phyloP scores from a whole-genome alignment of 2,329 filamentous ascomycete genomes.

The Fusarium luffae region DNA sequence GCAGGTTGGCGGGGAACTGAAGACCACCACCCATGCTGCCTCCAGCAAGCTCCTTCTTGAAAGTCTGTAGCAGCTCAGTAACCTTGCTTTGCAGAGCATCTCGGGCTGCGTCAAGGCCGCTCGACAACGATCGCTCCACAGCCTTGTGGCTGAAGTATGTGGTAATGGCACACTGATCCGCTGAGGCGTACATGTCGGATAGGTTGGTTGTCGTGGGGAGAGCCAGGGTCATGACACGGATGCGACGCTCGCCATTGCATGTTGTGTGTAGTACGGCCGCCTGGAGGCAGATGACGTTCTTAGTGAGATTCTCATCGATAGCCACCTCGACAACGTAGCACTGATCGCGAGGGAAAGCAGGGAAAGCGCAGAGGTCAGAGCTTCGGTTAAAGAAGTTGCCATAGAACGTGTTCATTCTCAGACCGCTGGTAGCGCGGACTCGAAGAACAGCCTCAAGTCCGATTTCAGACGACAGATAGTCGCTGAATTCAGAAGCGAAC shows the following conservation, averaged over 20 bases:
- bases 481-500: constrained; percentile 95
- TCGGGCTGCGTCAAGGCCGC: constrained; percentile 87
- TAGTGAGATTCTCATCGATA: constrained; percentile 93
- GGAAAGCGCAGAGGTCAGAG: constrained; percentile 97
- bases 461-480: constrained; percentile 96
- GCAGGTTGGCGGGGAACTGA: constrained; percentile 92
- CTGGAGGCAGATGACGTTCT: constrained; percentile 92
- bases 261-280: constrained; percentile 96
- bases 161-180: constrained; percentile 92
- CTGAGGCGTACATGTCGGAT: constrained; percentile 92
- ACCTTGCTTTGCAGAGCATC: constrained; percentile 93
- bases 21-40: constrained; percentile 95
- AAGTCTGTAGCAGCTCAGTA: constrained; percentile 91
- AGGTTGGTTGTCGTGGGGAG: constrained; percentile 92
- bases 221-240: constrained; percentile 91
- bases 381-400: constrained; percentile 99
- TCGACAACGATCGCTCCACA: constrained; percentile 87
- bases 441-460: constrained; percentile 95
- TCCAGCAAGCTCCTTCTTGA: constrained; percentile 95
- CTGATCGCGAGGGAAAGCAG: constrained; percentile 96
- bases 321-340: constrained; percentile 98
- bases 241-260: constrained; percentile 95
- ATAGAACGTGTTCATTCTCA: constrained; percentile 98
- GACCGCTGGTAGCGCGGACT: constrained; percentile 91
- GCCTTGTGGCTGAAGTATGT: constrained; percentile 98